Conservation (phyloP, 345 rosid species). For the Euclidium syriacum region DNA sequence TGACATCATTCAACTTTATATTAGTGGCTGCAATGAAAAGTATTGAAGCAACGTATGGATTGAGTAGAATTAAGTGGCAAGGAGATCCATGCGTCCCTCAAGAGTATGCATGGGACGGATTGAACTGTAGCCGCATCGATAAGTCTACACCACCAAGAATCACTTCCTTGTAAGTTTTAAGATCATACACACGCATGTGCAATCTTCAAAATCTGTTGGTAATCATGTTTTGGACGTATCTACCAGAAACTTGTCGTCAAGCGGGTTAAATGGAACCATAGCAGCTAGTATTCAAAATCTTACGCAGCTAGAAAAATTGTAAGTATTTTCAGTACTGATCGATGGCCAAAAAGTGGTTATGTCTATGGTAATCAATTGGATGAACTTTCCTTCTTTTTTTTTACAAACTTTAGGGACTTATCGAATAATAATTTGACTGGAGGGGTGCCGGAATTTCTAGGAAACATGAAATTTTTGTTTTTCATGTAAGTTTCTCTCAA, state of each 20-base stretch:
- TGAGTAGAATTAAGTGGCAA: constrained; percentile 7
- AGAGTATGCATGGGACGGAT: neutral
- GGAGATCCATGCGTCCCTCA: constrained; percentile 22
- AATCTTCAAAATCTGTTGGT: constrained; percentile 22
- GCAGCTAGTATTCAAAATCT: no score
- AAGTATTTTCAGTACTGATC: no score
- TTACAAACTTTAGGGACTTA: constrained; percentile 36
- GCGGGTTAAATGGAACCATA: no score
- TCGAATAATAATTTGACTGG: constrained; percentile 47
- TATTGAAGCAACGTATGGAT: neutral
- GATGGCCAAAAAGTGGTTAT: neutral
- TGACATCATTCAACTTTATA: neutral
- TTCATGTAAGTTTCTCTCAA: constrained; percentile 35
- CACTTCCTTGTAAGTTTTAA: constrained; percentile 4
- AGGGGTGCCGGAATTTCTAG: constrained; percentile 37
- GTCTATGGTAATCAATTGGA: neutral
- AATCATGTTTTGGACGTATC: neutral
- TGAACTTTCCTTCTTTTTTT: neutral
- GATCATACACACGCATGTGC: neutral
- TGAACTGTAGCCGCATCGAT: neutral
- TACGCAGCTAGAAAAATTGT: no score
- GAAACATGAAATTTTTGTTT: constrained; percentile 31
- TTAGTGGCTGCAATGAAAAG: constrained; percentile 4
- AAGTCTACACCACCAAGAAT: constrained; percentile 12
- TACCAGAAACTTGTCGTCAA: no score